phyloP scores from a whole-genome alignment of 768 basidiomycete genomes.

The Hortiboletus campestris region DNA sequence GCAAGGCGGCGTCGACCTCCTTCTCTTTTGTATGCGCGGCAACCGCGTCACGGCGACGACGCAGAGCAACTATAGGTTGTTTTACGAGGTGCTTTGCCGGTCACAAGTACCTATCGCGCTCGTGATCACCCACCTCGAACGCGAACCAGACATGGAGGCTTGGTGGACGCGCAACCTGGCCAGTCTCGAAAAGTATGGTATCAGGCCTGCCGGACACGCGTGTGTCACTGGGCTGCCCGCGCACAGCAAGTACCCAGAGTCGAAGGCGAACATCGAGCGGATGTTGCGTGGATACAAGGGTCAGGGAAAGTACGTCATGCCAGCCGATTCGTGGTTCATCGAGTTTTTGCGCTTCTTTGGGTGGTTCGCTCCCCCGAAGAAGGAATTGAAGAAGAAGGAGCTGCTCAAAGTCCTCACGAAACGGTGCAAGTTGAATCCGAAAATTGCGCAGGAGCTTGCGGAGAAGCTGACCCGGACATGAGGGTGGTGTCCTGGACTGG shows the following conservation, averaged over 20 bases:
- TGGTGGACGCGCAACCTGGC: slow-evolving; percentile 32
- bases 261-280: slow-evolving; percentile 9
- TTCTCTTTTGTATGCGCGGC: slow-evolving; percentile 40
- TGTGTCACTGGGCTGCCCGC: slow-evolving; percentile 30
- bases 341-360: slow-evolving; percentile 20
- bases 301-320: slow-evolving; percentile 20
- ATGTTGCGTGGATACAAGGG: slow-evolving; percentile 19
- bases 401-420: slow-evolving; percentile 19
- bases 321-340: slow-evolving; percentile 24
- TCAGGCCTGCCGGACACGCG: slow-evolving; percentile 27
- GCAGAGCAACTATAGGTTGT: slow-evolving; percentile 38
- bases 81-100: slow-evolving; percentile 40
- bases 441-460: slow-evolving; percentile 15
- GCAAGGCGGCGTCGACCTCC: slow-evolving; percentile 37
- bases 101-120: slow-evolving; percentile 28
- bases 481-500: not conserved
- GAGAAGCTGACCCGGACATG: slow-evolving; percentile 5
- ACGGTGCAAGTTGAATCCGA: slow-evolving; percentile 24
- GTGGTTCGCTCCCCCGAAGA: slow-evolving; percentile 13
- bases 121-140: slow-evolving; percentile 39
- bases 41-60: slow-evolving; percentile 36
- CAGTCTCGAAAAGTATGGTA: slow-evolving; percentile 19
- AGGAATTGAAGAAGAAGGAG: slow-evolving; percentile 16
- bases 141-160: slow-evolving; percentile 29
- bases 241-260: slow-evolving; percentile 20